phyloP scores from a whole-genome alignment of 2,329 filamentous ascomycete genomes.

The Calonectria hawksworthii region DNA sequence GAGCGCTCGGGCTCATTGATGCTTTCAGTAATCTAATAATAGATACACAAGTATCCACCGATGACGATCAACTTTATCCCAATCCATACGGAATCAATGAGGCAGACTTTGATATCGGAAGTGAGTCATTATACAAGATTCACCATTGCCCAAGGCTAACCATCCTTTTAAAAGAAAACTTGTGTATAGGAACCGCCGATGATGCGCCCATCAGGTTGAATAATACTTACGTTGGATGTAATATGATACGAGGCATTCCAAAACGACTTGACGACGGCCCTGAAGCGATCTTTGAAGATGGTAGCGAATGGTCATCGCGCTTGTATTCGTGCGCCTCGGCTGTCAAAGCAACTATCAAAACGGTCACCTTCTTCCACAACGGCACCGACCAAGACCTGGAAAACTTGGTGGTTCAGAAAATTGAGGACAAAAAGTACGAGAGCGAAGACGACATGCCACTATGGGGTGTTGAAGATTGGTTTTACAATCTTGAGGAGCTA shows the following conservation, averaged over 20 bases:
- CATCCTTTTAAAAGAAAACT: not conserved
- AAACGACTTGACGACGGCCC: constrained; percentile 50
- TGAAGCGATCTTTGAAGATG: constrained; percentile 53
- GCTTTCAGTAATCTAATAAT: not conserved
- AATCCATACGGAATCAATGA: not conserved
- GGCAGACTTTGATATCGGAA: not conserved
- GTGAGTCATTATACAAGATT: not conserved
- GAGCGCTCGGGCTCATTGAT: not conserved
- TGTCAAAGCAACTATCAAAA: constrained; percentile 59
- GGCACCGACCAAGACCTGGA: constrained; percentile 50
- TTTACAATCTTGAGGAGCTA: constrained; percentile 11
- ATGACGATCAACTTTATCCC: not conserved
- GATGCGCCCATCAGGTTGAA: not conserved
- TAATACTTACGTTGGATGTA: constrained; percentile 46
- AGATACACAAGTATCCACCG: not conserved
- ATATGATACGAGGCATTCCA: constrained; percentile 56
- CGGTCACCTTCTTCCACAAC: constrained; percentile 58
- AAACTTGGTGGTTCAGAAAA: constrained; percentile 48
- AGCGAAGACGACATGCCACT: constrained; percentile 46
- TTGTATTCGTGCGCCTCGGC: constrained; percentile 59
- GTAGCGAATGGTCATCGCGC: constrained; percentile 56
- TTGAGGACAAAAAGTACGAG: constrained; percentile 54
- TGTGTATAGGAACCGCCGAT: not conserved
- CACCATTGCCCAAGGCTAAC: no score
- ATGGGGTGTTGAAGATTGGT: constrained; percentile 50